Evolutionary conservation across 192 early-diverging fungal species (phyloP).

Genomic region (Linnemannia elongata): DNA sequence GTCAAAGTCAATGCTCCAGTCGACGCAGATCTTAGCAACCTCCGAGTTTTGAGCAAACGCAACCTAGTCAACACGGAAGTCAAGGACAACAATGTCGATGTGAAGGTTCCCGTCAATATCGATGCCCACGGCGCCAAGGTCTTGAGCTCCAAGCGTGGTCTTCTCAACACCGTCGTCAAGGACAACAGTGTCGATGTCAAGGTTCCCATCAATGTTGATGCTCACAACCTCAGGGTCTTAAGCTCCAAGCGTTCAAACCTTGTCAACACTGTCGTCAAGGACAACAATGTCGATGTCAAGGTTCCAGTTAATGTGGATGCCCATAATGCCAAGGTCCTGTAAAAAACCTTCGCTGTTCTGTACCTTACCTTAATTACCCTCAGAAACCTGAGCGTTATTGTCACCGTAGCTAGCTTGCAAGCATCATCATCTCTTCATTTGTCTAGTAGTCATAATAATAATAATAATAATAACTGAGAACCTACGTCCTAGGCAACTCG

Average conservation of each 20-base stretch:
- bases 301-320: background rate
- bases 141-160: background rate
- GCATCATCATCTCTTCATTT: too few species aligned
- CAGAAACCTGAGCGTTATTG: too few species aligned
- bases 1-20: background rate
- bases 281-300: background rate
- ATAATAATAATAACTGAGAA: too few species aligned
- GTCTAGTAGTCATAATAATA: too few species aligned
- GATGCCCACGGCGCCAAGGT: background rate
- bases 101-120: background rate
- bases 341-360: background rate
- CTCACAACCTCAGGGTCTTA: background rate
- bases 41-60: background rate
- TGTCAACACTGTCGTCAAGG: background rate
- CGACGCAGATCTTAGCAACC: background rate
- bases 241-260: too few species aligned
- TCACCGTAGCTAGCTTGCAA: background rate
- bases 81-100: conserved; percentile 3
- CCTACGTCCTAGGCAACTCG: too few species aligned
- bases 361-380: too few species aligned
- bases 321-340: background rate
- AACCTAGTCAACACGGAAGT: background rate
- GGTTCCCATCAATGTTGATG: background rate
- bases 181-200: background rate
- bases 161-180: too few species aligned